Conservation (phyloP, 768 basidiomycete species). For the Inosperma sp. region DNA sequence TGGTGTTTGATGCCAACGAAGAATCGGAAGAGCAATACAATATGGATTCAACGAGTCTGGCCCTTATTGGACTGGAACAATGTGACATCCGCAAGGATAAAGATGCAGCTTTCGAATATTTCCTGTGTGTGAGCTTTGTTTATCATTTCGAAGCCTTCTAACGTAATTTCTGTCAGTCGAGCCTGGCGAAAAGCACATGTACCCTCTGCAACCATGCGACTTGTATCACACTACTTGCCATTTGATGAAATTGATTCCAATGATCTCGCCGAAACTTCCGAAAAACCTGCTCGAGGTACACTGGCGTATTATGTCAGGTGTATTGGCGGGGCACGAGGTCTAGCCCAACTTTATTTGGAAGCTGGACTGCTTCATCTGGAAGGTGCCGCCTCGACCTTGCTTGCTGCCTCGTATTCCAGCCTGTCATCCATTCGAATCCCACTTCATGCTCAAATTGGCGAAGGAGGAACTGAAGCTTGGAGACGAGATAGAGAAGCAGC, state of each 20-base stretch:
- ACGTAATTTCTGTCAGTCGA: conserved; percentile 42
- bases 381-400: conserved; percentile 66
- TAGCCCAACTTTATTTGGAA: conserved; percentile 74
- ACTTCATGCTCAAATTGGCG: conserved; percentile 42
- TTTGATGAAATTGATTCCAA: conserved; percentile 43
- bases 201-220: conserved; percentile 72
- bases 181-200: conserved; percentile 78
- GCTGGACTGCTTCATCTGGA: conserved; percentile 79
- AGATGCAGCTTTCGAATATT: conserved; percentile 78
- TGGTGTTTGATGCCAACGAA: conserved; percentile 46
- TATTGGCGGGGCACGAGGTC: conserved; percentile 59
- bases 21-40: conserved; percentile 66
- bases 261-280: conserved; percentile 25
- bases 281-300: conserved; percentile 47
- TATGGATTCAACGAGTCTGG: conserved; percentile 82
- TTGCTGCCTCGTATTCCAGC: conserved; percentile 70
- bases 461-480: conserved; percentile 68
- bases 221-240: conserved; percentile 70
- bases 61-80: conserved; percentile 63
- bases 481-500: conserved; percentile 69
- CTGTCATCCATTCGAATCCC: conserved; percentile 75
- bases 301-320: conserved; percentile 58
- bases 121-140: conserved; percentile 49
- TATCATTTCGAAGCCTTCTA: not conserved
- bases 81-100: conserved; percentile 71